These are phyloP conservation scores for Phytophthora citrophthora DNA, from an alignment of 352 stramenopile genomes.

Conservation along the genomic window DNA sequence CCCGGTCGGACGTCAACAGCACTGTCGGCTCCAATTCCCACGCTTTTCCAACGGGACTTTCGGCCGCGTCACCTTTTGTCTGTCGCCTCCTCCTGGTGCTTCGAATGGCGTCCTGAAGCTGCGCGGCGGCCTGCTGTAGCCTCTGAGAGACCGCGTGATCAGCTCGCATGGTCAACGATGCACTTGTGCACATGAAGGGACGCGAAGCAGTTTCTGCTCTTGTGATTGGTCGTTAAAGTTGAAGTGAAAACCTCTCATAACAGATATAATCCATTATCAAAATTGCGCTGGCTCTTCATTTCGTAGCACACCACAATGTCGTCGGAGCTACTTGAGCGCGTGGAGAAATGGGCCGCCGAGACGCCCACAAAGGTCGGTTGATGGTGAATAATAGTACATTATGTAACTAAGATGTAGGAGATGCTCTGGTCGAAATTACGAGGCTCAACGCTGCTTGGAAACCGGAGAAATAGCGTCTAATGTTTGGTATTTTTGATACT, in stretches of 20 bases:
- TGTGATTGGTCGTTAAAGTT: conserved; percentile 30
- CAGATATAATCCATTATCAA: conserved; percentile 16
- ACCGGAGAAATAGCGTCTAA: conserved; percentile 7
- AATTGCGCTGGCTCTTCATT: conserved; percentile 27
- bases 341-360: conserved; percentile 82
- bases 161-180: conserved; percentile 12
- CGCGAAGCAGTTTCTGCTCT: conserved; percentile 5
- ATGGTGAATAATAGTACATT: background rate
- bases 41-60: conserved; percentile 5
- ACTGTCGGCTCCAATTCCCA: conserved; percentile 29
- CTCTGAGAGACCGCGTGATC: conserved; percentile 35
- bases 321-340: conserved; percentile 73
- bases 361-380: conserved; percentile 57
- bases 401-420: background rate
- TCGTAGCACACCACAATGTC: conserved; percentile 45
- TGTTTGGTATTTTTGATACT: background rate
- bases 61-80: background rate
- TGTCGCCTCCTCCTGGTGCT: conserved; percentile 32
- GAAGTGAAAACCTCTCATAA: conserved; percentile 13
- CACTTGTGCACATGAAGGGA: conserved; percentile 14
- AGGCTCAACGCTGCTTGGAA: background rate
- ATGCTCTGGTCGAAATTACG: conserved; percentile 2
- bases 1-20: conserved; percentile 10
- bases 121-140: conserved; percentile 54
- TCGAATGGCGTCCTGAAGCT: conserved; percentile 62